phyloP scores from a whole-genome alignment of 1,284 basidiomycete genomes.

The Austroboletus niveus region DNA sequence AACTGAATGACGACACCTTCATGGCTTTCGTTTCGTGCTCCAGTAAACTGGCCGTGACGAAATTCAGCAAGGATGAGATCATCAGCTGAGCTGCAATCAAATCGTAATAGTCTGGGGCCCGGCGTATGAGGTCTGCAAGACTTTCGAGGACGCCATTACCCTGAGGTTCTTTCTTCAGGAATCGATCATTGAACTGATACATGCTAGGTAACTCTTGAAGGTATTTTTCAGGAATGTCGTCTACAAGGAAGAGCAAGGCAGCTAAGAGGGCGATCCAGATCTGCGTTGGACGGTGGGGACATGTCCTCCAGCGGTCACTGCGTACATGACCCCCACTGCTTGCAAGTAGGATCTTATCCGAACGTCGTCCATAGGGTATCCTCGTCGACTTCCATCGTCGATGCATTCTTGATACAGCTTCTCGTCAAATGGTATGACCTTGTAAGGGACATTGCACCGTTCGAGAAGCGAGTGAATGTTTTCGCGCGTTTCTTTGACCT shows the following conservation, averaged over 20 bases:
- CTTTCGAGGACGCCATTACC: no score
- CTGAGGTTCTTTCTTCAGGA: no score
- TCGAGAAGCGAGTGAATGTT: background rate
- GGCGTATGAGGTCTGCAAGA: no score
- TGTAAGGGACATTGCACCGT: constrained; percentile 6
- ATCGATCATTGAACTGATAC: no score
- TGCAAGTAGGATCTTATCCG: constrained; percentile 4
- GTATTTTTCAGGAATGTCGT: constrained; percentile 18
- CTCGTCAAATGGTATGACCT: constrained; percentile 8
- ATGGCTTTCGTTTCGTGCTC: no score
- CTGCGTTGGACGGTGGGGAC: constrained; percentile 1
- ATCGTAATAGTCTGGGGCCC: no score
- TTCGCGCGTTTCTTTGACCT: constrained; percentile 6
- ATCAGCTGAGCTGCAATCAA: no score
- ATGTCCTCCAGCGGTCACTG: background rate
- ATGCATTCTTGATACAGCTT: constrained; percentile 4
- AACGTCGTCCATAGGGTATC: background rate
- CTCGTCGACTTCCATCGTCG: background rate
- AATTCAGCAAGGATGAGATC: no score
- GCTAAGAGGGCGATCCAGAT: constrained; percentile 26
- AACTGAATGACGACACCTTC: no score
- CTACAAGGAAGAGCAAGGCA: constrained; percentile 18
- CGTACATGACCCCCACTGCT: constrained; percentile 4
- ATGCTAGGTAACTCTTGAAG: no score
- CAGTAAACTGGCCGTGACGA: no score